Base-by-base conservation (phyloP, 495 filamentous ascomycete genomes). In the Immersiella caudata region DNA sequence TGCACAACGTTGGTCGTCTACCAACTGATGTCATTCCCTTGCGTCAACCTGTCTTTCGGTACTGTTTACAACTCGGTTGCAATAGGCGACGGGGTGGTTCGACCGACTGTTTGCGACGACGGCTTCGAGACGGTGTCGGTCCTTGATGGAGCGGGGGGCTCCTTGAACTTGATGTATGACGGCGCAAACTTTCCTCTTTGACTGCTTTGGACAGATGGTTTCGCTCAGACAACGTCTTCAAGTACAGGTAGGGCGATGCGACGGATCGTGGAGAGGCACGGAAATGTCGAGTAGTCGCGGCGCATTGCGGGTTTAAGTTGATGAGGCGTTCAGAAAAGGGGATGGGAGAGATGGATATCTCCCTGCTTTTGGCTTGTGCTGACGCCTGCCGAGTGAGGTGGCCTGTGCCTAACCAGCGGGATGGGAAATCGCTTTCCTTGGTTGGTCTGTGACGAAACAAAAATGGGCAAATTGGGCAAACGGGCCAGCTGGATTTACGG, bases 381-480 rank as follows among this genome's bases (percentile, higher is more conserved):
- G 33, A 25, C 22, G 22, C 56, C 18, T 59, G 56, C 22, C 51
- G 40, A 46, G 40, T 46, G 40, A 46, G 40, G 40, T 68, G 49
- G 50, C 36, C 27, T 12, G 25, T 62, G 24, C 46, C 46, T 49
- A 55, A 54, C 24, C 46, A 52, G 61, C 61, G 68, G 52, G 55
- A 50, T 63, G 56, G 67, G 57, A 67, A 67, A 67, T 52, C 36
- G 54, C 52, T 59, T 27, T 67, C 58, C 40, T 62, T 49, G 60
- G 35, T 24, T 27, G 22, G 26, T 40, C 57, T 68, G 63, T 68
- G 66, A 71, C 66, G 64, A 71, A 71, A 71, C 69, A 71, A 57
- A 65, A 70, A 58, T 66, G 60, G 61, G 40, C 40, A 63, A 63
- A 63, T 63, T 63, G 61, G 61, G 24, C 40, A 26, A 20, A 63